Evolutionary conservation across 2,329 filamentous ascomycete genomes (phyloP).

Genomic region (Rhynchosporium agropyri): DNA sequence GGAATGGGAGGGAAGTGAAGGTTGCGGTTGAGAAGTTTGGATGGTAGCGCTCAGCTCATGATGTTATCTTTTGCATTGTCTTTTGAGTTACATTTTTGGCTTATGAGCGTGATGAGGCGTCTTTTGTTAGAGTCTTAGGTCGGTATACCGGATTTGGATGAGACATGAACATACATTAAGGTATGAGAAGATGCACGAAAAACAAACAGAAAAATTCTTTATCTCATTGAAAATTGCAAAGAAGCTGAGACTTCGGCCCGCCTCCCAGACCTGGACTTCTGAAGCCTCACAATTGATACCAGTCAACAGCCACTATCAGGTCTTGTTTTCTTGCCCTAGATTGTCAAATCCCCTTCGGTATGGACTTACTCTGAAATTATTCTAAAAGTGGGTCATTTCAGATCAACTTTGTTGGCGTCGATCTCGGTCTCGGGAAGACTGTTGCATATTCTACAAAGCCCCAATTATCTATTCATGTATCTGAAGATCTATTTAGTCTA

Average conservation of each 20-base stretch:
- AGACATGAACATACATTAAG: neutral
- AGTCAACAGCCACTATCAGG: no score
- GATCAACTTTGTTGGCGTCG: no score
- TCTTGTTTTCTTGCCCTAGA: no score
- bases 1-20: constrained; percentile 52
- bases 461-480: neutral
- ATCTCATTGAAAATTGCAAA: neutral
- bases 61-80: neutral
- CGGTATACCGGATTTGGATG: neutral
- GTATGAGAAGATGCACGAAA: neutral
- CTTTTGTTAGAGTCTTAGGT: neutral
- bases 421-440: neutral
- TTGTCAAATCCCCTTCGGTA: no score
- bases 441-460: neutral
- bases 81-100: neutral
- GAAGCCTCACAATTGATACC: no score
- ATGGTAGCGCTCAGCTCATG: constrained; percentile 50
- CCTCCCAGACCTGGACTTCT: no score
- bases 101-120: neutral
- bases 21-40: constrained; percentile 69
- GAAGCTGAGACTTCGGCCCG: no score
- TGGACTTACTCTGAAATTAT: no score
- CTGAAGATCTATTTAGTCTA: constrained; percentile 7
- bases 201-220: neutral
- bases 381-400: no score